A percentile compares a stretch with the other conserved stretches of the same genome.
These are phyloP conservation scores for Globisporangium viniferum DNA, from an alignment of 352 stramenopile genomes.

Conservation along the genomic window DNA sequence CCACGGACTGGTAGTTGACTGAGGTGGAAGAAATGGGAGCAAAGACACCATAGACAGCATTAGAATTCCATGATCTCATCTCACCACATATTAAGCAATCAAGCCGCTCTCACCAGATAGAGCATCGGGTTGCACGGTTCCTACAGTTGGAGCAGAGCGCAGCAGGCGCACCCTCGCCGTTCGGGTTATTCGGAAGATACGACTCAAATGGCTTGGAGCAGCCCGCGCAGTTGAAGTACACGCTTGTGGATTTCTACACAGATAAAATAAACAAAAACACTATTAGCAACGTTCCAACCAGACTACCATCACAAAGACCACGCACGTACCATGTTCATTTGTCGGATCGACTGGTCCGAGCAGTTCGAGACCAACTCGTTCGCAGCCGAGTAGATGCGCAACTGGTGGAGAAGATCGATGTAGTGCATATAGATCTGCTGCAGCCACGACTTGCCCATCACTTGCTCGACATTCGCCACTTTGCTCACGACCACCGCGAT, in stretches of 20 bases:
- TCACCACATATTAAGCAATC: not conserved
- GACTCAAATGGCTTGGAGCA: conserved; percentile 75
- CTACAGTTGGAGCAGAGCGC: conserved; percentile 66
- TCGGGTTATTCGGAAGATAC: conserved; percentile 25
- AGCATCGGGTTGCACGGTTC: conserved; percentile 76
- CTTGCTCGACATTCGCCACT: conserved; percentile 71
- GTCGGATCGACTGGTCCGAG: conserved; percentile 80
- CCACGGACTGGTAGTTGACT: conserved; percentile 85
- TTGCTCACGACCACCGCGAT: conserved; percentile 72
- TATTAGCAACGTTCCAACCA: not conserved
- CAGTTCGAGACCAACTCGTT: conserved; percentile 86
- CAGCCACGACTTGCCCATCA: conserved; percentile 83
- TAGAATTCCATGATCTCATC: not conserved
- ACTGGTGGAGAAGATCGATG: conserved; percentile 83
- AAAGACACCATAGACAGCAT: conserved; percentile 8
- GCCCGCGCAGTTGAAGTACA: conserved; percentile 82
- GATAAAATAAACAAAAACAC: conserved; percentile 9
- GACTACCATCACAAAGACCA: not conserved
- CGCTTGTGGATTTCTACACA: conserved; percentile 80
- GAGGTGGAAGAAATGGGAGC: not conserved
- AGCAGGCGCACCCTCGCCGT: conserved; percentile 24
- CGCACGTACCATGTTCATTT: conserved; percentile 83
- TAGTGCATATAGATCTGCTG: conserved; percentile 92
- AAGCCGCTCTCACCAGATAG: conserved; percentile 67
- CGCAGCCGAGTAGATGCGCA: conserved; percentile 85